These are phyloP conservation scores for Platismatia glauca DNA, from an alignment of 495 filamentous ascomycete species.

Conservation along the genomic window DNA sequence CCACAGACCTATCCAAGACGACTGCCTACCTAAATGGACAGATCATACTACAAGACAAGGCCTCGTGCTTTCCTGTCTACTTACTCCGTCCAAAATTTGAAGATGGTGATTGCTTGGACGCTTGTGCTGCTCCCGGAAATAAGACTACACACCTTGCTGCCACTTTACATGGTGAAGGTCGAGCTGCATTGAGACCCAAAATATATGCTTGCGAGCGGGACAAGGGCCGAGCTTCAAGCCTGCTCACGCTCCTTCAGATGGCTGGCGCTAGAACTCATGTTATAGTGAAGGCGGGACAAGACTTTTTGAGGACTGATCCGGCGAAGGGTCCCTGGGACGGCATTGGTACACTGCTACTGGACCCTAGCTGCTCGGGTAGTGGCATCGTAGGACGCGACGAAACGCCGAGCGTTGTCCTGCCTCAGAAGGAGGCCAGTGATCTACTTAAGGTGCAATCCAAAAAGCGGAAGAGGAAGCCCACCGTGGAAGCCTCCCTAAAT, in stretches of 20 bases:
- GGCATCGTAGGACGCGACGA: slow-evolving; percentile 87
- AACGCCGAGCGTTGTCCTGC: slow-evolving; percentile 26
- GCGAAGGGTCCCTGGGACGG: slow-evolving; percentile 39
- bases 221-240: slow-evolving; percentile 51
- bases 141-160: slow-evolving; percentile 93
- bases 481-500: not conserved
- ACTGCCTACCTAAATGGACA: slow-evolving; percentile 63
- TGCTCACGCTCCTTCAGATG: slow-evolving; percentile 71
- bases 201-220: slow-evolving; percentile 70
- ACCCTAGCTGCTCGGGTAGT: slow-evolving; percentile 90
- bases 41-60: slow-evolving; percentile 91
- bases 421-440: not conserved
- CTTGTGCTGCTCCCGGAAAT: slow-evolving; percentile 89
- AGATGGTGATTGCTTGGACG: slow-evolving; percentile 72
- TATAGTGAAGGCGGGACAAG: slow-evolving; percentile 56
- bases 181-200: slow-evolving; percentile 23
- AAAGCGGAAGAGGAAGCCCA: slow-evolving; percentile 31
- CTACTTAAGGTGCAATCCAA: slow-evolving; percentile 23
- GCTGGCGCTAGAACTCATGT: slow-evolving; percentile 62
- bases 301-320: slow-evolving; percentile 72
- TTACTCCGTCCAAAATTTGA: slow-evolving; percentile 54
- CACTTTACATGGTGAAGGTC: slow-evolving; percentile 41
- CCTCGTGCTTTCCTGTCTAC: slow-evolving; percentile 90
- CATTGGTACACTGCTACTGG: slow-evolving; percentile 70
- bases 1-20: slow-evolving; percentile 54